Conservation (phyloP, 2,329 filamentous ascomycete genomes). For the Fusarium avenaceum region DNA sequence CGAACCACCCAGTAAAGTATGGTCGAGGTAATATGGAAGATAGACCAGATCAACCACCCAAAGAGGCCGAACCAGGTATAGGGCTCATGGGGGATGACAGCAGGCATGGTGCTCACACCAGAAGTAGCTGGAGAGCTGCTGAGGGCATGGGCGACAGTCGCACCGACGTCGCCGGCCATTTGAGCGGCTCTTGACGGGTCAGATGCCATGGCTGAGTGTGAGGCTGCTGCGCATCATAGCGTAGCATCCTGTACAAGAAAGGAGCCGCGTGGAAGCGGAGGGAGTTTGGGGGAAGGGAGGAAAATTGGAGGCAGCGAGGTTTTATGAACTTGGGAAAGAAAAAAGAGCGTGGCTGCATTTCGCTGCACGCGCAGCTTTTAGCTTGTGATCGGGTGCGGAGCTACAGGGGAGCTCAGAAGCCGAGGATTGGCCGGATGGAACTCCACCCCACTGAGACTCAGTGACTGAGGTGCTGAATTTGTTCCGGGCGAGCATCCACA, state of each 20-base stretch:
- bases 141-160: conserved; percentile 52
- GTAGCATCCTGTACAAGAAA: conserved; percentile 55
- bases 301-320: conserved; percentile 36
- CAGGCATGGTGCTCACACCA: conserved; percentile 54
- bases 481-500: conserved; percentile 17
- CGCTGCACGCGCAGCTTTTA: conserved; percentile 37
- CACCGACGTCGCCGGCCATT: conserved; percentile 52
- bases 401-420: conserved; percentile 44
- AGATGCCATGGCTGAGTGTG: conserved; percentile 58
- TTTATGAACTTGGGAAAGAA: conserved; percentile 43
- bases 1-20: conserved; percentile 84
- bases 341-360: conserved; percentile 39
- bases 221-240: conserved; percentile 49
- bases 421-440: conserved; percentile 46
- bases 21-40: conserved; percentile 69
- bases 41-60: conserved; percentile 66
- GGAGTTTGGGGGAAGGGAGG: conserved; percentile 34
- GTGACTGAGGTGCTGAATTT: conserved; percentile 38
- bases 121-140: conserved; percentile 52
- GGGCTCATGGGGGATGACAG: conserved; percentile 56
- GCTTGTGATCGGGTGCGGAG: conserved; percentile 49
- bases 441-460: conserved; percentile 34
- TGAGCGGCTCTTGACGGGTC: conserved; percentile 56
- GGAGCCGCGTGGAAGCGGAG: conserved; percentile 43
- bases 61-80: conserved; percentile 71